These are phyloP conservation scores for Cyphellophora europaea DNA, from an alignment of 2,329 filamentous ascomycete genomes.

Conservation along the genomic window DNA sequence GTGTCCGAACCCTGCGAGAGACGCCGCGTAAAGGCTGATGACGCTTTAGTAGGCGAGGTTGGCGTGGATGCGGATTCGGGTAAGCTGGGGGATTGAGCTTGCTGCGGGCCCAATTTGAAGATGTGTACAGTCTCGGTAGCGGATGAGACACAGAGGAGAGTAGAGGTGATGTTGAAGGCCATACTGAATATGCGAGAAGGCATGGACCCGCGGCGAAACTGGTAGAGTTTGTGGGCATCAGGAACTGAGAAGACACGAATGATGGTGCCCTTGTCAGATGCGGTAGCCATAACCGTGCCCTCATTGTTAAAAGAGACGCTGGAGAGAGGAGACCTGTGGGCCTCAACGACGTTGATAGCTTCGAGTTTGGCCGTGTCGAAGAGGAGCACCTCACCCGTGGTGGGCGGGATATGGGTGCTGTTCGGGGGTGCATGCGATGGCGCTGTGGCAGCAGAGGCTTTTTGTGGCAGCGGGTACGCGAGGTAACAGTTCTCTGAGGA, in stretches of 20 bases:
- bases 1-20: constrained; percentile 25
- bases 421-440: constrained; percentile 79
- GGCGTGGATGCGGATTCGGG: constrained; percentile 11
- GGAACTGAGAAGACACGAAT: constrained; percentile 93
- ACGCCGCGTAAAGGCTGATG: constrained; percentile 10
- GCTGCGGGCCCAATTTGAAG: constrained; percentile 59
- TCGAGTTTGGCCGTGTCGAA: constrained; percentile 86
- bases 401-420: constrained; percentile 69
- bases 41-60: constrained; percentile 12
- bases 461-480: constrained; percentile 77
- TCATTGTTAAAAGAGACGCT: constrained; percentile 88
- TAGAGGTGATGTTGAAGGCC: constrained; percentile 94
- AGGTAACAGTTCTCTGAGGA: constrained; percentile 95
- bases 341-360: constrained; percentile 90
- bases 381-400: constrained; percentile 83
- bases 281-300: constrained; percentile 82
- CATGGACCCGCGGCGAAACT: constrained; percentile 92
- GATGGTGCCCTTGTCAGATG: constrained; percentile 95
- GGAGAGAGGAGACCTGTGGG: constrained; percentile 82
- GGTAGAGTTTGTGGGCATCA: constrained; percentile 83
- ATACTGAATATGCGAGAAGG: constrained; percentile 96
- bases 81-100: constrained; percentile 14
- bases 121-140: constrained; percentile 95
- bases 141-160: constrained; percentile 87
- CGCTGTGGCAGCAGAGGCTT: constrained; percentile 42